Percentiles rank a stretch among this genome's conserved stretches.
phyloP scores from a whole-genome alignment of 208 protist species.

The Trypanosoma congolense region DNA sequence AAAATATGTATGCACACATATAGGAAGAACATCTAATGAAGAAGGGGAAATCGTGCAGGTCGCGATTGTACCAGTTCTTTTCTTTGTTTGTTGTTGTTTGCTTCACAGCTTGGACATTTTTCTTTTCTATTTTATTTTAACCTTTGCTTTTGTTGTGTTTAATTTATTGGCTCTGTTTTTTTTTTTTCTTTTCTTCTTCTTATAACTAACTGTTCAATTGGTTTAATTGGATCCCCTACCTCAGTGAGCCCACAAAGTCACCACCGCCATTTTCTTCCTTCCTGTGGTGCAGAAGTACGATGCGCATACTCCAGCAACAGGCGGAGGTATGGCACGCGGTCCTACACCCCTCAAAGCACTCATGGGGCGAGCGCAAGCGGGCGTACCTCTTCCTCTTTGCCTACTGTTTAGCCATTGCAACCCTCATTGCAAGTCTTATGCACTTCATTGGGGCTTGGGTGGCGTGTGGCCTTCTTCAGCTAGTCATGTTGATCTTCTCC shows the following conservation, averaged over 20 bases:
- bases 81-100: too few species aligned
- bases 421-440: constrained; percentile 47
- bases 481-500: constrained; percentile 62
- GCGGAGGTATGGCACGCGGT: constrained; percentile 70
- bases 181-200: not conserved
- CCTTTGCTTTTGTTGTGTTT: not conserved
- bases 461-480: constrained; percentile 42
- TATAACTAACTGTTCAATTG: too few species aligned
- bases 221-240: too few species aligned
- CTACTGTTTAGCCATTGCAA: constrained; percentile 49
- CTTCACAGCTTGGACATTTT: too few species aligned
- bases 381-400: constrained; percentile 78
- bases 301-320: constrained; percentile 76
- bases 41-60: too few species aligned
- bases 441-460: constrained; percentile 83
- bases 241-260: too few species aligned
- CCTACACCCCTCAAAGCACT: constrained; percentile 52
- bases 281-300: constrained; percentile 5
- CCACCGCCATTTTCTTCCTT: too few species aligned
- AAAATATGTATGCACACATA: too few species aligned
- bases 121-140: constrained; percentile 11
- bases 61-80: too few species aligned
- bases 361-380: constrained; percentile 68
- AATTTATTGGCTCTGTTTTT: constrained; percentile 6
- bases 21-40: too few species aligned